A percentile compares a stretch with the other conserved stretches of the same genome.
phyloP scores from a whole-genome alignment of 495 filamentous ascomycete genomes.

The Neurospora sp. region DNA sequence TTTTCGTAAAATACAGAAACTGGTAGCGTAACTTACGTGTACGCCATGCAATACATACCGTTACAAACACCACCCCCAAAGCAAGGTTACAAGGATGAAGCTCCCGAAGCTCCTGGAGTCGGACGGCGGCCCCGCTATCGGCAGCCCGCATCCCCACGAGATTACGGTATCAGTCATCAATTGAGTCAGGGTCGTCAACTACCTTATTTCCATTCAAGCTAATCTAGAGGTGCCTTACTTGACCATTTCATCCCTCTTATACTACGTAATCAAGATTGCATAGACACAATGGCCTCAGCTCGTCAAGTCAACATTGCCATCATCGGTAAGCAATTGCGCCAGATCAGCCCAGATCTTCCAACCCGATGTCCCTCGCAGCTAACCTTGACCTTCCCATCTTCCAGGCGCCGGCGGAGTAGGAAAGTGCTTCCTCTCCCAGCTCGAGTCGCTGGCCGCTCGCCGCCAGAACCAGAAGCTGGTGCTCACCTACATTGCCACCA shows the following conservation, averaged over 20 bases:
- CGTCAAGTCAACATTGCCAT: slow-evolving; percentile 24
- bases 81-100: background rate
- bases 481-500: slow-evolving; percentile 72
- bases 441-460: slow-evolving; percentile 46
- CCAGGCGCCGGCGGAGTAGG: slow-evolving; percentile 89
- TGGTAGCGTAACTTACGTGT: background rate
- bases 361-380: background rate
- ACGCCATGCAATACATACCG: background rate
- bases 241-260: background rate
- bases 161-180: background rate
- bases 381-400: slow-evolving; percentile 4
- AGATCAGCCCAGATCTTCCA: background rate
- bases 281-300: slow-evolving; percentile 17
- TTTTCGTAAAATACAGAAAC: background rate
- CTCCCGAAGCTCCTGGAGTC: background rate
- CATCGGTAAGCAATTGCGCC: slow-evolving; percentile 16
- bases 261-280: background rate
- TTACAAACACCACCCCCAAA: background rate
- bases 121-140: slow-evolving; percentile 17
- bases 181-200: background rate
- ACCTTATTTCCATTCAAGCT: background rate
- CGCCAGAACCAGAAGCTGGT: slow-evolving; percentile 48
- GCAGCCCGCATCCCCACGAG: slow-evolving; percentile 1
- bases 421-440: slow-evolving; percentile 78
- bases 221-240: background rate